phyloP scores from a whole-genome alignment of 2,329 filamentous ascomycete genomes.

The Dryadomyces quercus-mongolicae region DNA sequence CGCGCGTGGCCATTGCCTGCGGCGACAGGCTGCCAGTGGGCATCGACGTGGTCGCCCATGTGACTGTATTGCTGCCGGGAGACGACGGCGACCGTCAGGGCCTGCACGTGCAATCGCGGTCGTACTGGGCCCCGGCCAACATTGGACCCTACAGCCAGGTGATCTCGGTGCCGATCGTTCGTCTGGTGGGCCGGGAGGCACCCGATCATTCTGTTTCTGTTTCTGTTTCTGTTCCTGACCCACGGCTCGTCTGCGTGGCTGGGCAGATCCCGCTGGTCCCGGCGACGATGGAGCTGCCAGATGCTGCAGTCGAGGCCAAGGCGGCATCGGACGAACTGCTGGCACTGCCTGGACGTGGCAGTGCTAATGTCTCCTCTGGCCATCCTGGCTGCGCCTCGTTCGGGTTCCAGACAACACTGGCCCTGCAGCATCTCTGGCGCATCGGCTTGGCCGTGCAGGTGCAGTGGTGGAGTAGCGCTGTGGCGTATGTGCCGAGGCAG shows the following conservation, averaged over 20 bases:
- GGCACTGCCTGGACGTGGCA: not conserved
- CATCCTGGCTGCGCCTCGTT: slow-evolving; percentile 15
- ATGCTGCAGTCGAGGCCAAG: not conserved
- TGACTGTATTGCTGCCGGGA: slow-evolving; percentile 3
- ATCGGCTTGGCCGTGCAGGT: slow-evolving; percentile 63
- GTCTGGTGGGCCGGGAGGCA: slow-evolving; percentile 5
- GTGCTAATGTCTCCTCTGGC: not conserved
- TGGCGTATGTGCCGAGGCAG: slow-evolving; percentile 55
- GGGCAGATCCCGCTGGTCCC: slow-evolving; percentile 88
- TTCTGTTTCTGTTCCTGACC: slow-evolving; percentile 5
- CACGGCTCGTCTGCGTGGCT: slow-evolving; percentile 52
- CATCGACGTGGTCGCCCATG: slow-evolving; percentile 45
- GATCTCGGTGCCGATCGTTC: slow-evolving; percentile 34
- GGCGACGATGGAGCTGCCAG: slow-evolving; percentile 56
- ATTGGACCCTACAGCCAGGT: slow-evolving; percentile 96
- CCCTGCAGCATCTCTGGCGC: slow-evolving; percentile 82
- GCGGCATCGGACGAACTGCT: slow-evolving; percentile 1
- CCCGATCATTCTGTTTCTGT: not conserved
- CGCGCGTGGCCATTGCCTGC: slow-evolving; percentile 72
- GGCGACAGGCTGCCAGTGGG: slow-evolving; percentile 51
- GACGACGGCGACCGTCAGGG: slow-evolving; percentile 32
- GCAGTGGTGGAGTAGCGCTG: slow-evolving; percentile 60
- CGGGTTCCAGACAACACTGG: slow-evolving; percentile 50
- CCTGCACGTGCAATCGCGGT: slow-evolving; percentile 83
- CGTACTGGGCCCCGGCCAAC: slow-evolving; percentile 96